Percentiles rank a stretch among this genome's conserved stretches.
Conservation (phyloP, 768 basidiomycete genomes). For the Infundibulicybe gibba region DNA sequence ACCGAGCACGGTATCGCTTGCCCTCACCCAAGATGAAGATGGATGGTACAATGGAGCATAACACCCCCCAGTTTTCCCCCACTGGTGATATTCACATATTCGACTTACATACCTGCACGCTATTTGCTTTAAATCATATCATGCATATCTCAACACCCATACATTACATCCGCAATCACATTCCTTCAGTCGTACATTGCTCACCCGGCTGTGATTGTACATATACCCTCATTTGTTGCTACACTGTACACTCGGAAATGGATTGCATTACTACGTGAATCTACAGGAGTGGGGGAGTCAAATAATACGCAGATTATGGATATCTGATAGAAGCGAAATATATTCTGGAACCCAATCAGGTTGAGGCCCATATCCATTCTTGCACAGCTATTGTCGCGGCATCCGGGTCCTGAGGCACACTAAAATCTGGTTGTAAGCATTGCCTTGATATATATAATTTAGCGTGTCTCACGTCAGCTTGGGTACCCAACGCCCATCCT, state of each 20-base stretch:
- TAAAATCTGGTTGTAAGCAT: conserved; percentile 20
- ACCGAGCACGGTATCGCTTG: conserved; percentile 68
- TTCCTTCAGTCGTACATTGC: neutral
- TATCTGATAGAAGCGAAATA: conserved; percentile 4
- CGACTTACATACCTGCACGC: neutral
- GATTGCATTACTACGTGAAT: conserved; percentile 24
- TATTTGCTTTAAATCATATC: neutral
- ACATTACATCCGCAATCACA: neutral
- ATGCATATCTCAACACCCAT: neutral
- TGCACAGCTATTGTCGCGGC: conserved; percentile 64
- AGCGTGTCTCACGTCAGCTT: conserved; percentile 58
- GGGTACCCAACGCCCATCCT: conserved; percentile 79
- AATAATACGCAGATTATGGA: conserved; percentile 2
- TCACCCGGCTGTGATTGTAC: conserved; percentile 13
- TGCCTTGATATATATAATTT: neutral
- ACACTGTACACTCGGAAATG: conserved; percentile 25
- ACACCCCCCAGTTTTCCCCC: conserved; percentile 1
- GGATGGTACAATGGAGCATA: conserved; percentile 56
- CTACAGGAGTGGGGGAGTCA: conserved; percentile 16
- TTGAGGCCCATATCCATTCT: conserved; percentile 70
- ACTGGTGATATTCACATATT: conserved; percentile 1
- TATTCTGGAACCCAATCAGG: neutral
- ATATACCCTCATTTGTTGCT: conserved; percentile 21
- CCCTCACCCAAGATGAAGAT: conserved; percentile 67
- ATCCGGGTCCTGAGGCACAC: conserved; percentile 67